A percentile compares a stretch with the other conserved stretches of the same genome.
Conservation (phyloP, 768 basidiomycete genomes). For the Leccinum arenicola region DNA sequence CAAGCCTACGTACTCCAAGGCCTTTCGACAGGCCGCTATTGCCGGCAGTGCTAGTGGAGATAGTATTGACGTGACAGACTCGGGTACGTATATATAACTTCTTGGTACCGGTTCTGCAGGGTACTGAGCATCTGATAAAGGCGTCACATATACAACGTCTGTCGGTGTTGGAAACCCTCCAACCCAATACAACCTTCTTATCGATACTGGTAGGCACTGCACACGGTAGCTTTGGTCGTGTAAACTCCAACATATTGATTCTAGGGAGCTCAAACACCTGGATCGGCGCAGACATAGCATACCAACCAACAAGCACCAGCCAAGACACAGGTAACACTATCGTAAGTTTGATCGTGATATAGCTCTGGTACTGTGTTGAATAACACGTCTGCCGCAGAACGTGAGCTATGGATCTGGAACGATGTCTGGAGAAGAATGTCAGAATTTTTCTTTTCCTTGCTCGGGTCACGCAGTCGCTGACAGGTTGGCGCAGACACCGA, state of each 20-base stretch:
- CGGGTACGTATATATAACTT: slow-evolving; percentile 32
- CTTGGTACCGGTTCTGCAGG: neutral
- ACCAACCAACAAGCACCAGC: slow-evolving; percentile 45
- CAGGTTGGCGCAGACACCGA: slow-evolving; percentile 38
- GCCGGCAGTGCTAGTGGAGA: slow-evolving; percentile 3
- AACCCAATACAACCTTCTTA: slow-evolving; percentile 49
- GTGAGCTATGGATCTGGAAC: slow-evolving; percentile 56
- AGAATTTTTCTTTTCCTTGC: slow-evolving; percentile 2
- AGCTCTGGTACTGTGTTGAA: neutral
- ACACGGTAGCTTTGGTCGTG: neutral
- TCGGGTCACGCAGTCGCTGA: slow-evolving; percentile 1
- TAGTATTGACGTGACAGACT: slow-evolving; percentile 56
- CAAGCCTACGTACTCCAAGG: slow-evolving; percentile 8
- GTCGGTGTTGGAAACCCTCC: slow-evolving; percentile 53
- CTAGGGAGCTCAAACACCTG: slow-evolving; percentile 51
- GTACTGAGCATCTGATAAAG: slow-evolving; percentile 13
- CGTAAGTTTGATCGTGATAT: slow-evolving; percentile 24
- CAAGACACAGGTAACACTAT: slow-evolving; percentile 37
- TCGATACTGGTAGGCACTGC: slow-evolving; percentile 48
- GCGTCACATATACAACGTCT: slow-evolving; percentile 51
- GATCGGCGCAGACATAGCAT: slow-evolving; percentile 50
- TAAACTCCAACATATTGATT: neutral
- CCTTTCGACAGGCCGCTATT: slow-evolving; percentile 8
- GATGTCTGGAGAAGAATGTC: slow-evolving; percentile 53
- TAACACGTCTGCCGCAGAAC: slow-evolving; percentile 29